phyloP scores from a whole-genome alignment of 2,329 filamentous ascomycete genomes.

The Hymenoscyphus fraxineus region DNA sequence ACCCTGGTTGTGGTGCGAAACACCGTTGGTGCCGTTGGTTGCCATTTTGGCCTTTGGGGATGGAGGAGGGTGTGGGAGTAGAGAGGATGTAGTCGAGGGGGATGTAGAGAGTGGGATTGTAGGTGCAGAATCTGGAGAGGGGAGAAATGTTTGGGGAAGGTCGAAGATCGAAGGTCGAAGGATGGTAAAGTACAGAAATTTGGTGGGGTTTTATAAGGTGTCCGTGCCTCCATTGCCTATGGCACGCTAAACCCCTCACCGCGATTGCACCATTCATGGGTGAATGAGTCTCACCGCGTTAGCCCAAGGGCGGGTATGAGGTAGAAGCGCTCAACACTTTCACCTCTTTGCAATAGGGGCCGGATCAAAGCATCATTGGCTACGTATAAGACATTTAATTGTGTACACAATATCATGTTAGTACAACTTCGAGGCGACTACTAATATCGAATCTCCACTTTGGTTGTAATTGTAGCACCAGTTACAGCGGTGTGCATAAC shows the following conservation, averaged over 20 bases:
- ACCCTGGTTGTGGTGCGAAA: conserved; percentile 54
- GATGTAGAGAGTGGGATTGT: conserved; percentile 5
- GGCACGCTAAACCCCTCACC: background rate
- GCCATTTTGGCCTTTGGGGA: conserved; percentile 1
- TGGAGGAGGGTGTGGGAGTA: background rate
- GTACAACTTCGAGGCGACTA: too few species aligned
- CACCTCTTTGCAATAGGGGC: too few species aligned
- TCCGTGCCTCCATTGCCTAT: too few species aligned
- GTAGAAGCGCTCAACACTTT: too few species aligned
- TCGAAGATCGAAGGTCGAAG: background rate
- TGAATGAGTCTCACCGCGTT: too few species aligned
- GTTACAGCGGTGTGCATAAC: too few species aligned
- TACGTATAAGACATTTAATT: too few species aligned
- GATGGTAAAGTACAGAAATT: conserved; percentile 7
- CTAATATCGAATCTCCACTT: too few species aligned
- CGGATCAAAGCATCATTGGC: too few species aligned
- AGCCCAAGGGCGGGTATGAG: too few species aligned
- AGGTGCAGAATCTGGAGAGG: conserved; percentile 2
- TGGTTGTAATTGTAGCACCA: too few species aligned
- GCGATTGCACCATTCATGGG: conserved; percentile 1
- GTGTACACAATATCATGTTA: too few species aligned
- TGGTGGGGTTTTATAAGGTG: conserved; percentile 5
- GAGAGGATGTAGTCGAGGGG: background rate
- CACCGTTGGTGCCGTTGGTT: conserved; percentile 37
- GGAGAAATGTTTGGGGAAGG: background rate